phyloP scores from a whole-genome alignment of 2,329 filamentous ascomycete genomes.

The Calonectria hawksworthii region DNA sequence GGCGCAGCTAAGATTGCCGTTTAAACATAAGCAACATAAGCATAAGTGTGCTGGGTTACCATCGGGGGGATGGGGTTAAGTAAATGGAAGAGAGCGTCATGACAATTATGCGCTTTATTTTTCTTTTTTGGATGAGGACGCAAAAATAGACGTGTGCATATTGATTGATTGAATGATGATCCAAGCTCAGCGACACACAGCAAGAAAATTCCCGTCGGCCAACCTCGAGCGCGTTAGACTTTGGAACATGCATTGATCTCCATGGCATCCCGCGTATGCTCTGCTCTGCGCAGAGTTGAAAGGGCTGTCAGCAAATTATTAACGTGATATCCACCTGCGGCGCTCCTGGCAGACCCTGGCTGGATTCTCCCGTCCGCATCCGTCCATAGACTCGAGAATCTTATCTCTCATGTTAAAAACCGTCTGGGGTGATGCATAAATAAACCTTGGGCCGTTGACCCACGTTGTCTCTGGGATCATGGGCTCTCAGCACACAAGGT shows the following conservation, averaged over 20 bases:
- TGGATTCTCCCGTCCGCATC: neutral
- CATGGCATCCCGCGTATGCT: neutral
- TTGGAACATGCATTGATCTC: neutral
- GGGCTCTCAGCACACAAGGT: neutral
- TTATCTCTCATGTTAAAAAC: neutral
- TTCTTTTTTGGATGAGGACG: neutral
- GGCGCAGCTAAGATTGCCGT: neutral
- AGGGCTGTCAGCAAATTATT: neutral
- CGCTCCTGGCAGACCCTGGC: neutral
- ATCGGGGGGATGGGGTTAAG: neutral
- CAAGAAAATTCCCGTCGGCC: neutral
- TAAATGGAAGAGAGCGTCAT: neutral
- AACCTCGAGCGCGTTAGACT: too few relatives aligned
- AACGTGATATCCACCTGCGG: neutral
- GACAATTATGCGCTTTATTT: neutral
- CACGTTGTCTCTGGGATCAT: neutral
- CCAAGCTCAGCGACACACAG: neutral
- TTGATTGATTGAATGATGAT: neutral
- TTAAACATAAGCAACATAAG: conserved; percentile 10
- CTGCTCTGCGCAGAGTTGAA: neutral
- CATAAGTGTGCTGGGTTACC: neutral
- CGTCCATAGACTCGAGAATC: neutral
- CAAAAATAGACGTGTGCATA: neutral
- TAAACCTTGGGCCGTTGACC: neutral
- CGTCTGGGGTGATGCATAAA: neutral